Evolutionary conservation across 768 basidiomycete species (phyloP), one percentile per base, ranked within the genome.

Genomic region (Gloeophyllum trabeum): DNA sequence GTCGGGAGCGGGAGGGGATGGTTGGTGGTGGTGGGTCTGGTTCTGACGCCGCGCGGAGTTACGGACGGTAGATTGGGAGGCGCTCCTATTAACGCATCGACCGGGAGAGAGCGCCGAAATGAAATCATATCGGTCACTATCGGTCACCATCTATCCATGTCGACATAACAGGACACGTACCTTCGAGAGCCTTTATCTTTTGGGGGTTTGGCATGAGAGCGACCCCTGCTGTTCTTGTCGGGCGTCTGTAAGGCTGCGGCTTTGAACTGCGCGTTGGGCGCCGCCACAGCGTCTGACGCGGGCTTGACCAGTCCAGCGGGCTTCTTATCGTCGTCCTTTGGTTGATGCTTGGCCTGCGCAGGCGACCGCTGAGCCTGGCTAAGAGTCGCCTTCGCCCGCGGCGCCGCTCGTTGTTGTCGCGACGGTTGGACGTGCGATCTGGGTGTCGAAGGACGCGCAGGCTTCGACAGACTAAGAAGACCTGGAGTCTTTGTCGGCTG

Each of bases 401-500:
- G 61, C 12, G n/a, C n/a, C n/a, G 62, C 56, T 44, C 56, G 52
- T 36, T 59, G 60, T 20, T 59, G 54, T 22, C 60, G 51, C 23
- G 63, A 59, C 19, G 61, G 46, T 25, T 61, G 55, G 0, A 57
- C 58, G 32, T 64, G 64, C n/a, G n/a, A n/a, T 54, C 57, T 18
- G 55, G 64, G 40, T 64, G 62, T 21, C 58, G 61, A 35, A 62
- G 61, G 5, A 25, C 61, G 61, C 34, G 49, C 41, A 10, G 76
- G 77, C 66, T 77, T 81, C 42, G 80, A 75, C 39, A 87, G 67
- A 38, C 77, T 72, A 40, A 87, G 70, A 6, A 87, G 69, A 54
- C 84, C 84, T 0, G 83, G 84, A 0, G 75, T 82, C 42, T 71
- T 70, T 10, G 84, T 83, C 3, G 84, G 76, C 56, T 82, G 80